Evolutionary conservation across 2,329 filamentous ascomycete species (phyloP).

Genomic region (Juglanconis juglandina): DNA sequence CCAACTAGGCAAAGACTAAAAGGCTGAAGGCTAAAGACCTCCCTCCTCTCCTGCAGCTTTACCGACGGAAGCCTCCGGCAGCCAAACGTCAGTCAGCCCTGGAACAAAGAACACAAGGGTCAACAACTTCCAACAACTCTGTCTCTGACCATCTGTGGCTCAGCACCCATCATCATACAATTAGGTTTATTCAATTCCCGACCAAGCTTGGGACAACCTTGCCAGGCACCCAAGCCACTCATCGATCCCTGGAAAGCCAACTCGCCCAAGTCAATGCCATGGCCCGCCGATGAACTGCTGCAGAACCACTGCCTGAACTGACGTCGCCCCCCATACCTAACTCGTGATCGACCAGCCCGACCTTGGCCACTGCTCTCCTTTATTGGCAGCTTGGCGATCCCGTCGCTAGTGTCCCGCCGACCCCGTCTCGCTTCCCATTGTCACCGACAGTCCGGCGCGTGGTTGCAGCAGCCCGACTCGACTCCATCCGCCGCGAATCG

Average conservation of each 20-base stretch:
- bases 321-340: slow-evolving; percentile 1
- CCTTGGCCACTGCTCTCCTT: not conserved
- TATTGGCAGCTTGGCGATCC: slow-evolving; percentile 10
- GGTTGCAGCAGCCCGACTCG: not conserved
- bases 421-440: not conserved
- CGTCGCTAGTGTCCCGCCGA: not conserved
- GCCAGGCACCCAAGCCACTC: not conserved
- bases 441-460: not conserved
- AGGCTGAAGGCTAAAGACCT: not conserved
- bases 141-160: not conserved
- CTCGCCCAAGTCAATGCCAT: slow-evolving; percentile 9
- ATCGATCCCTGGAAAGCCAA: not conserved
- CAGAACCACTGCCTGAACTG: not conserved
- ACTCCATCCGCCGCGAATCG: not conserved
- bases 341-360: not conserved
- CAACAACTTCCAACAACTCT: not conserved
- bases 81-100: not conserved
- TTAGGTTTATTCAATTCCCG: slow-evolving; percentile 8
- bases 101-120: not conserved
- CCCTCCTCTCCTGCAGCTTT: not conserved
- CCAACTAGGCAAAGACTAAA: not conserved
- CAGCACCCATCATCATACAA: slow-evolving; percentile 3
- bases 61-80: not conserved
- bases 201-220: slow-evolving; percentile 5
- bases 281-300: slow-evolving; percentile 14